Conservation (phyloP, 1,139 yeast species). For the Hyphopichia fennica region DNA sequence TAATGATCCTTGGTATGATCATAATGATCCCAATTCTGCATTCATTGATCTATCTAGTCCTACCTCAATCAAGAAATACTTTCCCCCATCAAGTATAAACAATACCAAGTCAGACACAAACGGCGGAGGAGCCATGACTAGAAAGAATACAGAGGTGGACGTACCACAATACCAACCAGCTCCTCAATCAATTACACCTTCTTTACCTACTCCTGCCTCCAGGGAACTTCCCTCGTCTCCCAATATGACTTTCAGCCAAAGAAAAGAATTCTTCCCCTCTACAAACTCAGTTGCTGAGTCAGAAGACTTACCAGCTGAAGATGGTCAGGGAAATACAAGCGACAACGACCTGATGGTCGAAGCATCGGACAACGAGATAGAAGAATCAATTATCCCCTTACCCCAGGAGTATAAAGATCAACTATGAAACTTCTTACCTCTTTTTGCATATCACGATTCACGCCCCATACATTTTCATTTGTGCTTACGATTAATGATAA, state of each 20-base stretch:
- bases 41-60: constrained; percentile 1
- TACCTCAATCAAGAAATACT: background rate
- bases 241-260: constrained; percentile 11
- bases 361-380: constrained; percentile 5
- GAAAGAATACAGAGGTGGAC: too few species aligned
- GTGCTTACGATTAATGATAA: too few species aligned
- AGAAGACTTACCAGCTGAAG: too few species aligned
- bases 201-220: background rate
- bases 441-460: too few species aligned
- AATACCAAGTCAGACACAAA: too few species aligned
- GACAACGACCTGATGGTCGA: constrained; percentile 3
- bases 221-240: constrained; percentile 17
- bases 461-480: background rate
- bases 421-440: too few species aligned
- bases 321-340: too few species aligned
- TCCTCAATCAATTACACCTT: too few species aligned
- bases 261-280: constrained; percentile 4
- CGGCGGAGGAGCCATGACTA: too few species aligned
- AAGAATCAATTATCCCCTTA: background rate
- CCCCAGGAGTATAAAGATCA: too few species aligned
- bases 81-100: background rate
- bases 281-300: too few species aligned
- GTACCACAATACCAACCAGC: too few species aligned
- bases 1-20: constrained; percentile 13
- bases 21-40: background rate